Conservation (phyloP, 2,329 filamentous ascomycete genomes). For the Ophiocordyceps australis region DNA sequence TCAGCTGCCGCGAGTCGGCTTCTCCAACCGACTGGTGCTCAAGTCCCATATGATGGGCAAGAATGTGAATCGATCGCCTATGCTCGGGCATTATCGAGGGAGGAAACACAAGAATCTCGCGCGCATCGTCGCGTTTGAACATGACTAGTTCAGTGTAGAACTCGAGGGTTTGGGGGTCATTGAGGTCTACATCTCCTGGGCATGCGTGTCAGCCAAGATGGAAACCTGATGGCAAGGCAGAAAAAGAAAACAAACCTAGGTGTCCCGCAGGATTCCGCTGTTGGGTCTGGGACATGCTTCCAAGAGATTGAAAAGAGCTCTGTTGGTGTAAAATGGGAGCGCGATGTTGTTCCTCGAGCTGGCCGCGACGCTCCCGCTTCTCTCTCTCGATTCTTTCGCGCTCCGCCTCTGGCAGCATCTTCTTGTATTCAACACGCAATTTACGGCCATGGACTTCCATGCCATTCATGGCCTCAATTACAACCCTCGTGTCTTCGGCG, state of each 20-base stretch:
- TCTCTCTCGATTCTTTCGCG: constrained; percentile 91
- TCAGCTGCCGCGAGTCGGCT: constrained; percentile 75
- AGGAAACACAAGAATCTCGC: constrained; percentile 74
- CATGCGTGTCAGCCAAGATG: constrained; percentile 4
- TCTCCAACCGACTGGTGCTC: constrained; percentile 81
- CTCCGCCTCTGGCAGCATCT: constrained; percentile 92
- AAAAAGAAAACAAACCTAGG: constrained; percentile 15
- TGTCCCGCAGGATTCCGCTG: constrained; percentile 20
- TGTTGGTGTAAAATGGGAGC: constrained; percentile 64
- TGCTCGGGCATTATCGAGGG: constrained; percentile 64
- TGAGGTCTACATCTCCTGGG: constrained; percentile 61
- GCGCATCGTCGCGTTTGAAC: constrained; percentile 63
- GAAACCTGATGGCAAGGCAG: not conserved
- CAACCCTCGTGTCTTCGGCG: constrained; percentile 76
- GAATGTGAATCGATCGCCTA: constrained; percentile 77
- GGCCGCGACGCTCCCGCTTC: constrained; percentile 87
- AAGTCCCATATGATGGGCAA: constrained; percentile 88
- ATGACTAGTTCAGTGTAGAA: constrained; percentile 83
- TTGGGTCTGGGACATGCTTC: constrained; percentile 46
- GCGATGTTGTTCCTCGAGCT: constrained; percentile 92
- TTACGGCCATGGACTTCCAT: constrained; percentile 91
- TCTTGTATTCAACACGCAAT: constrained; percentile 95
- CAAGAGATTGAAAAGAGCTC: constrained; percentile 68
- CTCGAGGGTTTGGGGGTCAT: constrained; percentile 70
- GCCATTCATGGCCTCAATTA: constrained; percentile 89